These are phyloP conservation scores for Rhododendron kiyosumense DNA, from an alignment of 148 eudicot species.

Conservation along the genomic window DNA sequence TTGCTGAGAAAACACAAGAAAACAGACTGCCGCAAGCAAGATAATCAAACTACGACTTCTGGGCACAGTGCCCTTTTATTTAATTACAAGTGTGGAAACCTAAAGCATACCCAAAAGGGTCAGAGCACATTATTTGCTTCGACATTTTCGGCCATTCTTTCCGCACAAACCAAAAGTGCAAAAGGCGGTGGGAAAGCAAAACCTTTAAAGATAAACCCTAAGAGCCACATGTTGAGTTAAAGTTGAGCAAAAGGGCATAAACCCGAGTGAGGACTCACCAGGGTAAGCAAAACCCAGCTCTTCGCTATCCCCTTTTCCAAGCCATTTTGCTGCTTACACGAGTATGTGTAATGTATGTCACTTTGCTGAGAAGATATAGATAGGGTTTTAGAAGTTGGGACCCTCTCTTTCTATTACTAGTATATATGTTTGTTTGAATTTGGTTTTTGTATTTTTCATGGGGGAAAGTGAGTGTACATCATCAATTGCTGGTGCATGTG, in stretches of 20 bases:
- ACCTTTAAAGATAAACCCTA: neutral
- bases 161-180: neutral
- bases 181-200: neutral
- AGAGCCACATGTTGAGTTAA: neutral
- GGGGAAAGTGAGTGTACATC: neutral
- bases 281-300: neutral
- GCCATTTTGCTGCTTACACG: neutral
- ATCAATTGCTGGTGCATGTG: neutral
- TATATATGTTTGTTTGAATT: neutral
- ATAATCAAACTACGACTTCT: neutral
- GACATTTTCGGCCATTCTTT: slow-evolving; percentile 6
- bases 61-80: neutral
- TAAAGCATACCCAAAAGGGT: neutral
- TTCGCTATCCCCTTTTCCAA: neutral
- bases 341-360: neutral
- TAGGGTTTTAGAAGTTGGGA: neutral
- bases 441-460: neutral
- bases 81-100: neutral
- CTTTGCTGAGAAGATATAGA: neutral
- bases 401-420: neutral
- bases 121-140: neutral
- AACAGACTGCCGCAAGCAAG: neutral
- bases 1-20: slow-evolving; percentile 5
- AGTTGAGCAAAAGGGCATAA: neutral
- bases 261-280: neutral